Evolutionary conservation across 2,329 filamentous ascomycete genomes (phyloP), one percentile per base, ranked within the genome.

Genomic region (Exserohilum rostratum): DNA sequence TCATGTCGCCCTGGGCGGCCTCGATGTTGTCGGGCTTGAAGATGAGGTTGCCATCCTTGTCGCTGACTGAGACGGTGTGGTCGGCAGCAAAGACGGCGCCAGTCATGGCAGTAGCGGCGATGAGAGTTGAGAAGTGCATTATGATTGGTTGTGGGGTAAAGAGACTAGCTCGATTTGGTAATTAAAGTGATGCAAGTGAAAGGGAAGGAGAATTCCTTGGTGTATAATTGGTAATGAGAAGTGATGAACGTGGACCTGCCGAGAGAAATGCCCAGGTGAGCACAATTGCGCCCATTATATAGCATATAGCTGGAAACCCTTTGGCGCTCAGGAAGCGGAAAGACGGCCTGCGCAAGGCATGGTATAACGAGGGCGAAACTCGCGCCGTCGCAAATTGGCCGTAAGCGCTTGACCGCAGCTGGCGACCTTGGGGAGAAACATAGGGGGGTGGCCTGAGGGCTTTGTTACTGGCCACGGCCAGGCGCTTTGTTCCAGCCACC

Each of bases 41-140:
- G 33, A 65, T 62, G 6, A 75, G 54, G 5, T 57, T 60, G 20
- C 60, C 62, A 11, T 50, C 46, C 60, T 64, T 66, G 48, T 65
- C 70, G 43, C 70, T 65, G 45, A 75, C 74, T 37, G 62, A 58
- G 40, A 77, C 67, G 27, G 62, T 51, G 64, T 71, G 68, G 50
- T 74, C 69, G 7, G 57, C 67, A 17, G 73, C 72, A 29, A 72
- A 42, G 34, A 67, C 67, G 44, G 69, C 58, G 56, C 68, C 64
- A 27, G 60, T 65, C 31, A 75, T 55, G 58, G 70, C 68, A 46
- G 68, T 59, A 52, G 70, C 65, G 57, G 70, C 59, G 57, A 73
- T 60, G 60, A 72, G 48, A 57, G 68, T 67, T 46, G 72, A 69
- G 71, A 76, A 76, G 68, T 62, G 72, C 74, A 76, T 76, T 67